phyloP scores from a whole-genome alignment of 345 rosid genomes.

The Bruguiera parviflora region DNA sequence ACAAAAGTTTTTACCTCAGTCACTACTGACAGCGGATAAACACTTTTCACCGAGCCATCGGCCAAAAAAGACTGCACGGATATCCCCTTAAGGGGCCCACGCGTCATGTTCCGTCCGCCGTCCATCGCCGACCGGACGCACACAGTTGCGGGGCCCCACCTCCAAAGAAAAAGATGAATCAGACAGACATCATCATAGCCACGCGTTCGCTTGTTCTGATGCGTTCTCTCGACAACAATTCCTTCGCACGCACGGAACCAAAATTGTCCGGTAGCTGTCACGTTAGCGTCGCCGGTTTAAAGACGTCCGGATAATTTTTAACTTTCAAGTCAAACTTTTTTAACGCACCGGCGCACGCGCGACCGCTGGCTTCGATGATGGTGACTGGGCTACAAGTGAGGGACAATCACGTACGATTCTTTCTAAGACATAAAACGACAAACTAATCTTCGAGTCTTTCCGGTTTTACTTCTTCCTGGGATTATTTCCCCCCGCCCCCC shows the following conservation, averaged over 20 bases:
- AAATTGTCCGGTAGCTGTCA: conserved; percentile 23
- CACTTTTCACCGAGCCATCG: too few relatives aligned
- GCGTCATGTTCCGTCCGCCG: conserved; percentile 16
- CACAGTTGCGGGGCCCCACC: conserved; percentile 13
- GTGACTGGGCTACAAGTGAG: conserved; percentile 11
- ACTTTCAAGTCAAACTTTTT: not conserved
- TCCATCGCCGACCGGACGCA: conserved; percentile 20
- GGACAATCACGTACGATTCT: conserved; percentile 12
- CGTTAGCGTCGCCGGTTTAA: conserved; percentile 21
- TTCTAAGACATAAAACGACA: conserved; percentile 19
- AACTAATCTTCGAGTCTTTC: not conserved
- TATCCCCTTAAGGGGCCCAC: conserved; percentile 12
- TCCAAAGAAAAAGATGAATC: too few relatives aligned
- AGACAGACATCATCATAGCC: not conserved
- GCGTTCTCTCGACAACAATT: not conserved
- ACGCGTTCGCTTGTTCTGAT: conserved; percentile 8
- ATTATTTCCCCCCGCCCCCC: not conserved
- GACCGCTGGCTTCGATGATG: not conserved
- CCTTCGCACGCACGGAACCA: not conserved
- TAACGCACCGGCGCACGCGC: not conserved
- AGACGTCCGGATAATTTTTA: not conserved
- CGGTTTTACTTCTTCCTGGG: not conserved
- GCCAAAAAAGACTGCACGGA: not conserved
- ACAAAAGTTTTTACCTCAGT: too few relatives aligned
- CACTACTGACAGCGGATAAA: too few relatives aligned